Evolutionary conservation across 169 alveolate species (phyloP).

Genomic region (Cryptosporidium sp.): DNA sequence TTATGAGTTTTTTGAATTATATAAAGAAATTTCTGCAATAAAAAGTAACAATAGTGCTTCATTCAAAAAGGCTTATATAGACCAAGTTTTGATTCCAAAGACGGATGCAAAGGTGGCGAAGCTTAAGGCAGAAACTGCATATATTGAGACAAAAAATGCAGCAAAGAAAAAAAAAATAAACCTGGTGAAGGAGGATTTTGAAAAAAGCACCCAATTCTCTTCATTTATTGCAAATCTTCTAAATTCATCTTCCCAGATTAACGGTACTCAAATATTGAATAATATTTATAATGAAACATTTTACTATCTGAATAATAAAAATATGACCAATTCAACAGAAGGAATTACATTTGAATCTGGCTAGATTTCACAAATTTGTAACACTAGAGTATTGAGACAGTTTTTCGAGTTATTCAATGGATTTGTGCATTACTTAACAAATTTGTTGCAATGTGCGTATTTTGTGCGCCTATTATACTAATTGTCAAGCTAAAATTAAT

Average conservation of each 20-base stretch:
- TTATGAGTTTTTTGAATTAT: slow-evolving; percentile 14
- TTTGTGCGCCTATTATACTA: not conserved
- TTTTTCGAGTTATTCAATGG: not conserved
- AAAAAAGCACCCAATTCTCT: slow-evolving; percentile 10
- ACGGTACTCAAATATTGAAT: slow-evolving; percentile 11
- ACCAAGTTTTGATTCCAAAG: slow-evolving; percentile 30
- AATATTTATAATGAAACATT: slow-evolving; percentile 39
- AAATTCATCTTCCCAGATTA: slow-evolving; percentile 7
- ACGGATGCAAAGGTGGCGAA: slow-evolving; percentile 65
- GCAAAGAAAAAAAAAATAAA: slow-evolving; percentile 31
- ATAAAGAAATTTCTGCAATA: slow-evolving; percentile 39
- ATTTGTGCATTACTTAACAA: slow-evolving; percentile 2
- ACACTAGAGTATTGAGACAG: not conserved
- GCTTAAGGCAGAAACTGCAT: slow-evolving; percentile 65
- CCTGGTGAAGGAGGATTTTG: slow-evolving; percentile 5
- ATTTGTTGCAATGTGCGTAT: slow-evolving; percentile 12
- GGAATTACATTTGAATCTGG: not conserved
- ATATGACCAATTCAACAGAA: not conserved
- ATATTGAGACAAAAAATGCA: slow-evolving; percentile 62
- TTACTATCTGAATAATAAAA: slow-evolving; percentile 36
- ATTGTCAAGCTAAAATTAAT: not conserved
- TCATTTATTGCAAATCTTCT: not conserved
- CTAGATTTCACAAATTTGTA: not conserved
- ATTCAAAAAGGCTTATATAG: slow-evolving; percentile 22
- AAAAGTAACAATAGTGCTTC: not conserved